These are phyloP conservation scores for Gypsophila paniculata DNA, from an alignment of 179 eudicot genomes.

Conservation along the genomic window DNA sequence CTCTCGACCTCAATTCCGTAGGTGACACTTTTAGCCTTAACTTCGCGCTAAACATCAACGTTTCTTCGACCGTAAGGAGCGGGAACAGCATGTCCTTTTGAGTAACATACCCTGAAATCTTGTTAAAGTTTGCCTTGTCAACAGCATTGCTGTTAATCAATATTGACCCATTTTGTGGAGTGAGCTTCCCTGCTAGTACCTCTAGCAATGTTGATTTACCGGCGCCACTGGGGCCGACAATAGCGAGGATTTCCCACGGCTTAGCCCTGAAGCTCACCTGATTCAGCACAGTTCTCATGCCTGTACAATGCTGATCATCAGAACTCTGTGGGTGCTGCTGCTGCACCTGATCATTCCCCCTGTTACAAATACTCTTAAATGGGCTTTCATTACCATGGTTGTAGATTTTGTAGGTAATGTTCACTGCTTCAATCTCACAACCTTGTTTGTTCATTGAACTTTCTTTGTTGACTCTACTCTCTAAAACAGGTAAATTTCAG, in stretches of 20 bases:
- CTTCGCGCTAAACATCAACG: conserved; percentile 63
- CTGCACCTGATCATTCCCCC: conserved; percentile 17
- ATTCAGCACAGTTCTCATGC: conserved; percentile 45
- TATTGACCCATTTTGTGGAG: conserved; percentile 53
- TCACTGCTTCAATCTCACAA: conserved; percentile 85
- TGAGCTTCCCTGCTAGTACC: conserved; percentile 74
- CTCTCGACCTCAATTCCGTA: conserved; percentile 41
- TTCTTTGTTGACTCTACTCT: conserved; percentile 9
- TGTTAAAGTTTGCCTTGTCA: conserved; percentile 52
- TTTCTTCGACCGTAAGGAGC: conserved; percentile 88
- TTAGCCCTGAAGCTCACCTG: conserved; percentile 65
- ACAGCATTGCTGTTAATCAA: conserved; percentile 53
- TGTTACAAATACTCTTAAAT: conserved; percentile 24
- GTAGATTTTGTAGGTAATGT: conserved; percentile 68
- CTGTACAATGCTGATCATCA: conserved; percentile 16
- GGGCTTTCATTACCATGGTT: conserved; percentile 31
- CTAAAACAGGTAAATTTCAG: no score
- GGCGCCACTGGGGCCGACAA: conserved; percentile 96
- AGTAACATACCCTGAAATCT: conserved; percentile 85
- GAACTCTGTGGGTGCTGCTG: conserved; percentile 10
- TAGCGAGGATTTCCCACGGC: conserved; percentile 92
- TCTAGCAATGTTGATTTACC: conserved; percentile 89
- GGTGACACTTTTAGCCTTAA: conserved; percentile 52
- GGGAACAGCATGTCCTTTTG: conserved; percentile 85
- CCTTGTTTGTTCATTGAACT: conserved; percentile 70